Evolutionary conservation across 2,329 filamentous ascomycete species (phyloP).

Genomic region (Aspergillus fijiensis): DNA sequence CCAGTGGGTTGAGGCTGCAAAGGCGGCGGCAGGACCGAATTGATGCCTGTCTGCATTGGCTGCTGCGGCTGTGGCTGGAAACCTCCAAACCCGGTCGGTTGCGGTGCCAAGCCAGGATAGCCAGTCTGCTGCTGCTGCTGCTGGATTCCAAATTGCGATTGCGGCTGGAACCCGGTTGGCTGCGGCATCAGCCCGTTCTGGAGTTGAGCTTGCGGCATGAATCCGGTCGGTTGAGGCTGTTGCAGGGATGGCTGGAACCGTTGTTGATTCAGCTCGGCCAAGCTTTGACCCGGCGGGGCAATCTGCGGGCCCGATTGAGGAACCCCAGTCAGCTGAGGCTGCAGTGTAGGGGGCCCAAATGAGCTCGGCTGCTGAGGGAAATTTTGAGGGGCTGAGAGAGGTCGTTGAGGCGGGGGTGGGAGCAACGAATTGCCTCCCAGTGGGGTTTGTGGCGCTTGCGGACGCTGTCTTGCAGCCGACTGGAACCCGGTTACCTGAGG

Average conservation of each 20-base stretch:
- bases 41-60: conserved; percentile 49
- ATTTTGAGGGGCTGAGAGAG: conserved; percentile 84
- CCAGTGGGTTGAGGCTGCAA: conserved; percentile 52
- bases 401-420: conserved; percentile 74
- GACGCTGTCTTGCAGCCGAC: conserved; percentile 62
- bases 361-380: conserved; percentile 67
- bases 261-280: conserved; percentile 69
- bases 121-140: conserved; percentile 52
- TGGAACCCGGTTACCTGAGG: conserved; percentile 42
- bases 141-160: conserved; percentile 47
- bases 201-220: conserved; percentile 44
- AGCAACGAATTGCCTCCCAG: conserved; percentile 64
- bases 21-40: conserved; percentile 55
- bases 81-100: conserved; percentile 55
- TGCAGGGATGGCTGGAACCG: conserved; percentile 61
- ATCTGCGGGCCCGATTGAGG: conserved; percentile 58
- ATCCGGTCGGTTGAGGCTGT: conserved; percentile 66
- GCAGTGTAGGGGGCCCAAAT: conserved; percentile 72
- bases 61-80: conserved; percentile 49
- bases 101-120: conserved; percentile 48
- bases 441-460: conserved; percentile 62
- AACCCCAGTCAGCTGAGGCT: conserved; percentile 79
- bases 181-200: conserved; percentile 46
- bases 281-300: conserved; percentile 71
- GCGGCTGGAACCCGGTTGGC: conserved; percentile 48